Evolutionary conservation across 2,329 filamentous ascomycete genomes (phyloP), one percentile per base, ranked within the genome.

Genomic region (Hymenoscyphus infarciens): DNA sequence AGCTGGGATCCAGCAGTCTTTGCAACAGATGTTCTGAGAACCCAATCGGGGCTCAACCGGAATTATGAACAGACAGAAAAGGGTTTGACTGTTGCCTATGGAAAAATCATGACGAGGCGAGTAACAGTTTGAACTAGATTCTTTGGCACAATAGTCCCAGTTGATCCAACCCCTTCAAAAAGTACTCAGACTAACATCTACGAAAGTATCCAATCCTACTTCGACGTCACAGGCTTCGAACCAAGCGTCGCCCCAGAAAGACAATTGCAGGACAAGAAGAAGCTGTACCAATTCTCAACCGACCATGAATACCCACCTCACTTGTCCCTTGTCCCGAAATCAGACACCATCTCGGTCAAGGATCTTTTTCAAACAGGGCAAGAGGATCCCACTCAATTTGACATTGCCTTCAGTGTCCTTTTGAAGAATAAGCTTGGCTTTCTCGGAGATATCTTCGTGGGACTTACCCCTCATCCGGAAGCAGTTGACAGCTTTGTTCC

Each of bases 361-460:
- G 53, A 57, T 29, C 39, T 61, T n/a, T 52, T 61, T 3, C 39
- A 61, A n/a, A 57, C 39, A 19, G 55, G 55, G 3, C 39, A 57
- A 3, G 42, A 49, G n/a, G 42, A 49, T 49, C 42, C 42, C 16
- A 49, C 42, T 49, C 42, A 49, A 49, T 49, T 49, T 11, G 10
- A 25, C n/a, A 39, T 61, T 7, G 39, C 57, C 15, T 42, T 55
- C n/a, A 55, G 55, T n/a, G 15, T 57, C 5, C 58, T 61, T 19
- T 56, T 42, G n/a, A 55, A 61, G 10, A 61, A 61, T 10, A 39
- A 57, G n/a, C 54, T 57, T 29, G 55, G 57, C 42, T 45, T 54
- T 39, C 56, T 63, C 27, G 49, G 45, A n/a, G 53, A 52, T 13
- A 49, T 49, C 16, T 49, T 49, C 42, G 42, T 49, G n/a, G 42